Evolutionary conservation across 345 rosid genomes (phyloP).

Genomic region (Psidium guajava): DNA sequence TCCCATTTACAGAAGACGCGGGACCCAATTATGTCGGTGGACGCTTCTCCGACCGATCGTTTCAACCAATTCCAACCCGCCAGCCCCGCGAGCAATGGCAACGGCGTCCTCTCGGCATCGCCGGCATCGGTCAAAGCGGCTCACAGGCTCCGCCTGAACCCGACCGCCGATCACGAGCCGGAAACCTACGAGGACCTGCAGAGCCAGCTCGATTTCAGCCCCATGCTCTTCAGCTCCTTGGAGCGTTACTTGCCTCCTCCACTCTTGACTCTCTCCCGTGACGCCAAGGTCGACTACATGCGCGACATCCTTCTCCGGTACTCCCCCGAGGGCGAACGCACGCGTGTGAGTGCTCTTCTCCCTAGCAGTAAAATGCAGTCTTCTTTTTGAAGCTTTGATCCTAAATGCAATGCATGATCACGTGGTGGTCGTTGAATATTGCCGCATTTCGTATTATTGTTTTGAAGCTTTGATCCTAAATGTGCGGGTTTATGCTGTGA

Average conservation of each 20-base stretch:
- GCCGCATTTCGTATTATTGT: neutral
- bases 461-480: neutral
- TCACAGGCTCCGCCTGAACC: conserved; percentile 47
- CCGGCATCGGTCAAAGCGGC: conserved; percentile 1
- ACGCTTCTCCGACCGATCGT: conserved; percentile 10
- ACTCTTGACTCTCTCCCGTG: conserved; percentile 39
- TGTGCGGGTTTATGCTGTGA: neutral
- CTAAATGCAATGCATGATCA: neutral
- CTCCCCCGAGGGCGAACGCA: conserved; percentile 64
- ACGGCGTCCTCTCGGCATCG: conserved; percentile 18
- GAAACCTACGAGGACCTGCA: conserved; percentile 72
- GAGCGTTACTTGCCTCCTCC: conserved; percentile 66
- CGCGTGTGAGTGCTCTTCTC: conserved; percentile 36
- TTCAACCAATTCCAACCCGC: conserved; percentile 4
- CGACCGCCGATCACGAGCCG: conserved; percentile 55
- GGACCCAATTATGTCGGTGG: conserved; percentile 17
- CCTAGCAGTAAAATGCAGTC: neutral
- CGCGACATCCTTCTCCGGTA: conserved; percentile 57
- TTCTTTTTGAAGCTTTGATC: too few species aligned
- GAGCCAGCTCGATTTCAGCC: conserved; percentile 43
- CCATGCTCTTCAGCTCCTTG: conserved; percentile 67
- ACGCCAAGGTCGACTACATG: conserved; percentile 53
- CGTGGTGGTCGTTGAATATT: neutral
- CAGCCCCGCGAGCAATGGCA: neutral
- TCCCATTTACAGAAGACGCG: neutral